Evolutionary conservation across 345 rosid species (phyloP), one percentile per base, ranked within the genome.

Genomic region (Murraya koenigii): DNA sequence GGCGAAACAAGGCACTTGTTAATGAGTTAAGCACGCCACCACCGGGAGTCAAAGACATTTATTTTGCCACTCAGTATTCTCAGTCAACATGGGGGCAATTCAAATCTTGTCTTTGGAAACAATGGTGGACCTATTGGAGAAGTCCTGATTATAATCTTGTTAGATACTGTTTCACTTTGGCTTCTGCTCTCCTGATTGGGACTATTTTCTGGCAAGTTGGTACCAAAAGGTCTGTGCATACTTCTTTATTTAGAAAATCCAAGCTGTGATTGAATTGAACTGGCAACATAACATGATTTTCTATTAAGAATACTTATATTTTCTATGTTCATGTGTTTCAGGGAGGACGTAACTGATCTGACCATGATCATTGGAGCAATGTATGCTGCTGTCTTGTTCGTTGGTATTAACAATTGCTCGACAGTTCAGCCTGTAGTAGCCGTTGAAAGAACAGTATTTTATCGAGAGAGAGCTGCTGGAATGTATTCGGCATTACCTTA

Each of bases 41-140:
- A 62, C 78, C 81, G 38, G 89, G 87, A 73, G 84, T 87, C 3
- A 74, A 59, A 19, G 90, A 90, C 80, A 84, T 92, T 62, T 77
- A 85, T 56, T 92, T 92, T 78, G 39, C 87, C 3, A 73, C 86
- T 23, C 85, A 78, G 41, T 92, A 82, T 63, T 86, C 92, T 23
- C 90, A 90, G 60, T 74, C 91, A 11, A 30, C 74, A 5, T 87
- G 76, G 79, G 92, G 91, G 15, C 92, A 92, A 71, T 89, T 89
- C 87, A 89, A 86, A 78, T 87, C 86, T 64, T 90, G 94, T 81
- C 52, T 89, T 1, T 92, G 94, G 97, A 90, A 90, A 74, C 91
- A 88, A 60, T 87, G 89, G 91, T 83, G 88, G 83, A 89, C 92
- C 70, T 89, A 88, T 28, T 92, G 97, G 97, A 86, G 97, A 84